Evolutionary conservation across 2,329 filamentous ascomycete genomes (phyloP).

Genomic region (Alternaria sp.): DNA sequence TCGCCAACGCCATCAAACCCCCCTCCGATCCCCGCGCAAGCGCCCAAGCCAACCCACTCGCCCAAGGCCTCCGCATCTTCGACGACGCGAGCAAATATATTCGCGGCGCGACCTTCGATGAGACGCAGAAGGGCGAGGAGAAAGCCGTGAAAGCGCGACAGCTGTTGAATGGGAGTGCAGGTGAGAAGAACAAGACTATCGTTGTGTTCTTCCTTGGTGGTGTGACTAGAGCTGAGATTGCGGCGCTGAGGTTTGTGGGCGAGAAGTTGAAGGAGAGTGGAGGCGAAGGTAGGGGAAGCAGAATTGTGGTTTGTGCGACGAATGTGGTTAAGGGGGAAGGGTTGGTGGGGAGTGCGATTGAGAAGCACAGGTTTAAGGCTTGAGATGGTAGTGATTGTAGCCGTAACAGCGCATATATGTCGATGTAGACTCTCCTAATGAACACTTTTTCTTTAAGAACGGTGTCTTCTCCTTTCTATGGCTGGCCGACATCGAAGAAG

Average conservation of each 20-base stretch:
- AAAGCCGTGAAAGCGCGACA: slow-evolving; percentile 88
- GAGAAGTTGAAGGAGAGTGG: slow-evolving; percentile 72
- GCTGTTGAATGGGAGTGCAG: slow-evolving; percentile 72
- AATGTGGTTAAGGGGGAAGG: slow-evolving; percentile 87
- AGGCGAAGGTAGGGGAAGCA: slow-evolving; percentile 70
- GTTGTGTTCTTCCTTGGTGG: slow-evolving; percentile 99
- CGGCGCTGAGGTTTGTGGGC: slow-evolving; percentile 88
- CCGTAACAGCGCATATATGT: not conserved
- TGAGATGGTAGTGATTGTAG: not conserved
- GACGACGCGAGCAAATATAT: slow-evolving; percentile 90
- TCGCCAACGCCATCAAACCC: slow-evolving; percentile 65
- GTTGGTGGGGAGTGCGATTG: slow-evolving; percentile 85
- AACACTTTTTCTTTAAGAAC: not conserved
- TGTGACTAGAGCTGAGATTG: slow-evolving; percentile 94
- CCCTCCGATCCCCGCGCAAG: slow-evolving; percentile 47
- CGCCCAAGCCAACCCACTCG: slow-evolving; percentile 61
- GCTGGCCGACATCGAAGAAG: too few relatives aligned
- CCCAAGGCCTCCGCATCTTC: slow-evolving; percentile 89
- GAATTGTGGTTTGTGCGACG: slow-evolving; percentile 91
- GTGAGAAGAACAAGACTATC: slow-evolving; percentile 71
- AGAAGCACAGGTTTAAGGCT: slow-evolving; percentile 59
- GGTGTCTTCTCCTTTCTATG: not conserved
- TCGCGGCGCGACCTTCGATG: slow-evolving; percentile 87
- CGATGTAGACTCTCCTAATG: not conserved
- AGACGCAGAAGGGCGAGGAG: slow-evolving; percentile 89